phyloP scores from a whole-genome alignment of 2,329 filamentous ascomycete genomes.

The Aspergillus persii region DNA sequence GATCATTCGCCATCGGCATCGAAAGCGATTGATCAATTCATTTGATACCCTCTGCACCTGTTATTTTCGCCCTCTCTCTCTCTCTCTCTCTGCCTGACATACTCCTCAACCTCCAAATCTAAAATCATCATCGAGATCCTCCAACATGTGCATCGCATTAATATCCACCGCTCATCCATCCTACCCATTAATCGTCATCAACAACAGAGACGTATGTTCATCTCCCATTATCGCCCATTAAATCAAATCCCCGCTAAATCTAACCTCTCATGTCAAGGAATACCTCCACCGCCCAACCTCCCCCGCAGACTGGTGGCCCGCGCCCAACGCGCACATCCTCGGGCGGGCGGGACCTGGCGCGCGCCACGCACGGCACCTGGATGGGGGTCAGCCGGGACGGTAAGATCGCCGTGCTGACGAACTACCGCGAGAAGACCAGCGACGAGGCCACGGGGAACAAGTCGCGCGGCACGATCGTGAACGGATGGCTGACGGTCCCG shows the following conservation, averaged over 20 bases:
- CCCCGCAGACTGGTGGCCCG: constrained; percentile 58
- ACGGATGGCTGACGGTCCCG: constrained; percentile 54
- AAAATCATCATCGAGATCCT: no score
- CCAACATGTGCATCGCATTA: constrained; percentile 68
- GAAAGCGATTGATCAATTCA: background rate
- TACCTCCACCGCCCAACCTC: constrained; percentile 62
- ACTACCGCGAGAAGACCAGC: constrained; percentile 58
- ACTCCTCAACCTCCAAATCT: no score
- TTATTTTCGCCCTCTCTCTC: background rate
- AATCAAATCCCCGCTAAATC: constrained; percentile 3
- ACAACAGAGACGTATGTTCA: constrained; percentile 67
- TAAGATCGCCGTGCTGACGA: constrained; percentile 62
- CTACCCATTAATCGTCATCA: constrained; percentile 71
- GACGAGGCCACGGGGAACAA: constrained; percentile 46
- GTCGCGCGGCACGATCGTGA: constrained; percentile 60
- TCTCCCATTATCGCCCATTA: background rate
- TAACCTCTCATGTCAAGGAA: constrained; percentile 44
- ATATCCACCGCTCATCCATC: constrained; percentile 72
- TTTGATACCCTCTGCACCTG: background rate
- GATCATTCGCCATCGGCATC: background rate
- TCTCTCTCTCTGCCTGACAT: background rate
- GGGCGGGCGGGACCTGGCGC: constrained; percentile 63
- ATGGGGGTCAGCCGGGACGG: constrained; percentile 61
- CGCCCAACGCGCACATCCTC: constrained; percentile 55
- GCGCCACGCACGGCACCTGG: constrained; percentile 62